Evolutionary conservation across 2,329 filamentous ascomycete species (phyloP).

Genomic region (Botryotinia calthae): DNA sequence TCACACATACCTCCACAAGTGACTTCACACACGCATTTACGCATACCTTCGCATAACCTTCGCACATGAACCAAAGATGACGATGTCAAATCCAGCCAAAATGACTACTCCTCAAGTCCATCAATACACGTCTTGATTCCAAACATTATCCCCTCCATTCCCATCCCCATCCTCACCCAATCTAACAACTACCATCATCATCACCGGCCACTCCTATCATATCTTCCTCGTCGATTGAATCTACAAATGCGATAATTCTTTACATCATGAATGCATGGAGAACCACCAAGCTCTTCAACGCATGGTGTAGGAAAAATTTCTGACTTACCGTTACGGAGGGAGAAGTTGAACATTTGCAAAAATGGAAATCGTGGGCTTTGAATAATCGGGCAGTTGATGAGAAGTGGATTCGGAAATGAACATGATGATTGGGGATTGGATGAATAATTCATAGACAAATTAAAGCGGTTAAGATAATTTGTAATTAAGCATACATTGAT

Average conservation of each 20-base stretch:
- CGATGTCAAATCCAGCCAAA: not conserved
- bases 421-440: not conserved
- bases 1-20: not conserved
- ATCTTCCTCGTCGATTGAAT: not conserved
- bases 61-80: not conserved
- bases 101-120: not conserved
- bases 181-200: no score
- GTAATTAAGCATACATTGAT: not conserved
- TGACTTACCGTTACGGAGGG: not conserved
- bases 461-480: not conserved
- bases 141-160: not conserved
- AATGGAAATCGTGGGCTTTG: not conserved
- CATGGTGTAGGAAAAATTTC: not conserved
- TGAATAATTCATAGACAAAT: not conserved
- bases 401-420: not conserved
- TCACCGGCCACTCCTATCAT: not conserved
- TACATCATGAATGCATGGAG: not conserved
- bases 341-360: not conserved
- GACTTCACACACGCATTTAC: not conserved
- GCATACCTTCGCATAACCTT: not conserved
- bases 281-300: not conserved
- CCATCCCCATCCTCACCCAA: rapidly evolving
- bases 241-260: not conserved
- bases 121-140: not conserved
- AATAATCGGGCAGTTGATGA: not conserved